phyloP scores from a whole-genome alignment of 352 stramenopile species.

The Pythium dissotocum region DNA sequence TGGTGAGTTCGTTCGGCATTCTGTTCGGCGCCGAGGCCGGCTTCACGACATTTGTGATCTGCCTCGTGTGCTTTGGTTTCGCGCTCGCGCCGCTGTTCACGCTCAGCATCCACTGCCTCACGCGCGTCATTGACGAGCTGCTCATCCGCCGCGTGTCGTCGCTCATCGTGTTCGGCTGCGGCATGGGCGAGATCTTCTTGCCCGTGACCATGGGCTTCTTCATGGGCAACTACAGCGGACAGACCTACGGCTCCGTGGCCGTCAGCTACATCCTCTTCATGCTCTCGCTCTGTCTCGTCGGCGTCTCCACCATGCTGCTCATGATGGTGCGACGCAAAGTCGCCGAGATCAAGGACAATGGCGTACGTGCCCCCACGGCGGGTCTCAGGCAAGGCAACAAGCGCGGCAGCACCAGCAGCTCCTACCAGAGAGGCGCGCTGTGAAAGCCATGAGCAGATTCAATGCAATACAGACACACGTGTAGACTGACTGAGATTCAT shows the following conservation, averaged over 20 bases:
- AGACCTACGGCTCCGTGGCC: constrained; percentile 67
- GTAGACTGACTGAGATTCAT: too few relatives aligned
- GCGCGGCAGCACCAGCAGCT: not conserved
- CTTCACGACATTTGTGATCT: constrained; percentile 51
- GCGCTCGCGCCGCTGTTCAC: constrained; percentile 80
- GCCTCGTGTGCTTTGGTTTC: constrained; percentile 60
- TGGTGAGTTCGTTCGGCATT: constrained; percentile 65
- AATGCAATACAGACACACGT: too few relatives aligned
- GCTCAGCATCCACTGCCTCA: constrained; percentile 81
- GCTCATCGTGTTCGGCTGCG: constrained; percentile 83
- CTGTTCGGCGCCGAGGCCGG: constrained; percentile 62
- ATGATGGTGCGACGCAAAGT: constrained; percentile 72
- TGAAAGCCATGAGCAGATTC: not conserved
- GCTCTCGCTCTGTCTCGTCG: constrained; percentile 66
- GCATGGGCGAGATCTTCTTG: constrained; percentile 83
- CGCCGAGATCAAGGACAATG: constrained; percentile 33
- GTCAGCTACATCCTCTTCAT: constrained; percentile 85
- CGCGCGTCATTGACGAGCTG: constrained; percentile 77
- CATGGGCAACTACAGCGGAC: constrained; percentile 79
- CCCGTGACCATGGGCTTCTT: constrained; percentile 88
- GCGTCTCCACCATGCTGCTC: constrained; percentile 65
- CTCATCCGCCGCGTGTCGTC: constrained; percentile 78
- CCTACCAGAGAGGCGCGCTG: not conserved
- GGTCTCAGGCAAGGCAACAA: not conserved
- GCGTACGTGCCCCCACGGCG: not conserved